These are phyloP conservation scores for Leccinum sublutescens DNA, from an alignment of 768 basidiomycete species.

Conservation along the genomic window DNA sequence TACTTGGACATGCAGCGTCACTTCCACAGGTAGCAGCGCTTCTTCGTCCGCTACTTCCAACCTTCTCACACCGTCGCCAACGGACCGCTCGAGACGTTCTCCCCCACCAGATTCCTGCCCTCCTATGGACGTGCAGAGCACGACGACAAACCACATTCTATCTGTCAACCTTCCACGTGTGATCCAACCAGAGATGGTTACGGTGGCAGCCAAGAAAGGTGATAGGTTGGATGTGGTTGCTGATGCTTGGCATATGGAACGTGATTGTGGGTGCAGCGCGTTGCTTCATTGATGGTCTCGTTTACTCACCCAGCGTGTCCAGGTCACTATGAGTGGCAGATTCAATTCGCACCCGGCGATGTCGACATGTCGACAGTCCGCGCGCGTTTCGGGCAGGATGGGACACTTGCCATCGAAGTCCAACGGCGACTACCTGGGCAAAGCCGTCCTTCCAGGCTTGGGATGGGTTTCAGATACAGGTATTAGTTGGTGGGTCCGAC, in stretches of 20 bases:
- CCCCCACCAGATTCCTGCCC: conserved; percentile 38
- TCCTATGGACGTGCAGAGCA: conserved; percentile 44
- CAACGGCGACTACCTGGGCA: conserved; percentile 30
- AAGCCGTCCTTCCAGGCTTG: conserved; percentile 21
- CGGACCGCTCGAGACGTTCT: conserved; percentile 31
- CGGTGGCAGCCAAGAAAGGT: conserved; percentile 57
- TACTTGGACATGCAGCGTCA: conserved; percentile 20
- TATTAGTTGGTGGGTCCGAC: conserved; percentile 12
- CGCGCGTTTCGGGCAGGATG: conserved; percentile 46
- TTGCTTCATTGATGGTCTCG: background rate
- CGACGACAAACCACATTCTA: conserved; percentile 41
- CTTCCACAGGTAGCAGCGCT: conserved; percentile 13
- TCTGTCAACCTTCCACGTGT: conserved; percentile 46
- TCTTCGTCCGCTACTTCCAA: conserved; percentile 17
- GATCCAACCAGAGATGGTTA: conserved; percentile 61
- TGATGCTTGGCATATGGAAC: conserved; percentile 61
- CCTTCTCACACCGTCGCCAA: conserved; percentile 28
- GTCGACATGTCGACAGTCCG: conserved; percentile 53
- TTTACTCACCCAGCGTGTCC: conserved; percentile 3
- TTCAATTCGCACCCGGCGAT: conserved; percentile 52
- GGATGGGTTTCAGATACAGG: conserved; percentile 32
- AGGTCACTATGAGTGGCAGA: conserved; percentile 66
- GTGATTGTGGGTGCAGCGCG: conserved; percentile 47
- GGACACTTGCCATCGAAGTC: conserved; percentile 49
- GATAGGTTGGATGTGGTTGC: conserved; percentile 56